Base-by-base conservation (phyloP, 169 alveolate genomes). In the Neospora caninum region DNA sequence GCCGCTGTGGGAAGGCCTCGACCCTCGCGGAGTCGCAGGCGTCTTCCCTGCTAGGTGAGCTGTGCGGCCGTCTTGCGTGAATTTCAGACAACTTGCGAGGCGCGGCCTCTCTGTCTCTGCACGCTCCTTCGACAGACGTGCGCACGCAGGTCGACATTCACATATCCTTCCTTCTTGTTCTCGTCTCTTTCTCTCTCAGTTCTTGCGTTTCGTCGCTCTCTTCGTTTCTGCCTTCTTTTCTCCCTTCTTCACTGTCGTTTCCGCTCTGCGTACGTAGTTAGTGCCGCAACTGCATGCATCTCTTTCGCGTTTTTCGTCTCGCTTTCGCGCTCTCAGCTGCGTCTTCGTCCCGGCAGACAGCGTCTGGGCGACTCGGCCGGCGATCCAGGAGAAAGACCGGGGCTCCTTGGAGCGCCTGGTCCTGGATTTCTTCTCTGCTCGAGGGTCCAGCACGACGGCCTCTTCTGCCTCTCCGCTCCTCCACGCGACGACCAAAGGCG, bases 331-430 rank as follows among this genome's bases (percentile, higher is more conserved):
- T 64, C 73, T 16, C 73, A 64, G 73, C 73, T 64, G 73, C 73
- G 73, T 64, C n/a, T 64, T 64, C n/a, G 73, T 64, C 34, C 73
- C 73, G 73, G 73, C 73, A 27, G 73, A 64, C 73, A 64, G 73
- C 31, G 73, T 64, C n/a, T 64, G 73, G 73, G 73, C 73, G 73
- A 27, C 73, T 64, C 73, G 73, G 34, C 73, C 73, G 31, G 73
- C 73, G 73, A 16, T 64, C 7, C 73, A 64, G 31, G 73, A 64
- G n/a, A 64, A 64, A 27, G 73, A 64, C n/a, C 4, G 73, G n/a
- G 73, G 73, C 31, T 22, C 73, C n/a, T 29, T 64, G 73, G 73
- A 64, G 73, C 16, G 73, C 16, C 73, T 64, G 31, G 73, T 64
- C n/a, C n/a, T 64, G 31, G 73, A 64, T 29, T 64, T 64, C 73